Conservation (phyloP, 2,329 filamentous ascomycete species). For the Colletotrichum kahawae region DNA sequence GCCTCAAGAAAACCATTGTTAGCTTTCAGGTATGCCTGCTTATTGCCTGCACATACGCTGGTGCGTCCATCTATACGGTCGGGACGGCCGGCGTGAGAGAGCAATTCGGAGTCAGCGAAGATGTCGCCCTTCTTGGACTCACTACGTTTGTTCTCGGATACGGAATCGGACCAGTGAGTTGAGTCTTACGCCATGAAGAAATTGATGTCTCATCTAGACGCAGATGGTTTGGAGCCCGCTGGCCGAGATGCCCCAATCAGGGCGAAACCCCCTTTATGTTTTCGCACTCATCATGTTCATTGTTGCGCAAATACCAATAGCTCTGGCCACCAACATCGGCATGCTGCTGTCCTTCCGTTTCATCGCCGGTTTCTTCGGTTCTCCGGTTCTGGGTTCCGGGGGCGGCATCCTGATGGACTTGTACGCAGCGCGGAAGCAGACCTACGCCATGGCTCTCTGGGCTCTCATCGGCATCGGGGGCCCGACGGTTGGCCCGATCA, state of each 20-base stretch:
- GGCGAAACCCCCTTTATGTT: conserved; percentile 23
- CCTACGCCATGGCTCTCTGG: neutral
- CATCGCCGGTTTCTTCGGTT: conserved; percentile 25
- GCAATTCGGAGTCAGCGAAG: conserved; percentile 71
- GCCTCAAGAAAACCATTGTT: conserved; percentile 63
- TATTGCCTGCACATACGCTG: conserved; percentile 6
- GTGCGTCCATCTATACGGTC: conserved; percentile 73
- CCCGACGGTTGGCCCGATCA: conserved; percentile 14
- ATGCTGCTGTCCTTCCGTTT: conserved; percentile 26
- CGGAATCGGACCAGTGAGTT: conserved; percentile 61
- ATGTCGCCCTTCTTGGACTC: conserved; percentile 75
- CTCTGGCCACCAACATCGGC: conserved; percentile 15
- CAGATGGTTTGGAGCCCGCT: conserved; percentile 24
- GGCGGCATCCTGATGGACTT: conserved; percentile 5
- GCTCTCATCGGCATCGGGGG: conserved; percentile 8
- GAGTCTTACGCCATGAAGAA: no score
- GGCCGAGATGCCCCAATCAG: conserved; percentile 22
- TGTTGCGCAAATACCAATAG: conserved; percentile 15
- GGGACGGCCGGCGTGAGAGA: conserved; percentile 68
- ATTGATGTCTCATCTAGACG: neutral
- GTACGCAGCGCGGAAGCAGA: conserved; percentile 7
- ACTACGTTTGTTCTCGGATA: conserved; percentile 83
- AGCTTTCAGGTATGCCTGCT: conserved; percentile 60
- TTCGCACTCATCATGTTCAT: conserved; percentile 22
- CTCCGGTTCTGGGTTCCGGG: conserved; percentile 1